Evolutionary conservation across 2,329 filamentous ascomycete genomes (phyloP), one percentile per base, ranked within the genome.

Genomic region (Colletotrichum caudatum): DNA sequence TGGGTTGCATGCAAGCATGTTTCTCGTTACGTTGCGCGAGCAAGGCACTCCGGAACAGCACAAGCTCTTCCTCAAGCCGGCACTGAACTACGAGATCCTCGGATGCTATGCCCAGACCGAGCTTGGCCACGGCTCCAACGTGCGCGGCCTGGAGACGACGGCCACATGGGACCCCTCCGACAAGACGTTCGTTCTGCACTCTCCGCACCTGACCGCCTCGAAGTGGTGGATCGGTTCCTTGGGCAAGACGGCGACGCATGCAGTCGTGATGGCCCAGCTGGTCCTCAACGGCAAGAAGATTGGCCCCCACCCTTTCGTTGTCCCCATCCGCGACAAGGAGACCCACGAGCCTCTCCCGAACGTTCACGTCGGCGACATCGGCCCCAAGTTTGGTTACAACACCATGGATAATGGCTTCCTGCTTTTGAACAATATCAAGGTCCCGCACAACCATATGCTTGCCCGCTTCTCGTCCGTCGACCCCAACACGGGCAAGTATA

Each of bases 181-280:
- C 80, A 92, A 93, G 85, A 93, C 90, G 3, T 94, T 95, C 76
- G 91, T 85, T 18, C 85, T 95, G 46, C 90, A 94, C 80, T 93
- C 91, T 0, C 93, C 93, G 12, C 85, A 89, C 73, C 84, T 94
- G 67, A 94, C 93, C 1, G 88, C 92, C 0, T 92, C 91, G 44
- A 95, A 95, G 78, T 95, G 92, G 92, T 95, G 93, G 93, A 94
- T 94, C 76, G 93, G 93, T 1, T 93, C 92, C 14, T 85, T 95
- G 4, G 93, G 93, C 63, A 87, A 91, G 76, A 91, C 91, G 3
- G 93, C 93, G 56, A 95, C 93, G 78, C 87, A 94, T 77, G 93
- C 93, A 1, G 89, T 93, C 2, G 92, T 95, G 4, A 94, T 95
- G 86, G 93, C 93, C 0, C 92, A 94, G 81, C 85, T 95, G 37